Base-by-base conservation (phyloP, 2,329 filamentous ascomycete species). In the Fusarium protoensiforme region DNA sequence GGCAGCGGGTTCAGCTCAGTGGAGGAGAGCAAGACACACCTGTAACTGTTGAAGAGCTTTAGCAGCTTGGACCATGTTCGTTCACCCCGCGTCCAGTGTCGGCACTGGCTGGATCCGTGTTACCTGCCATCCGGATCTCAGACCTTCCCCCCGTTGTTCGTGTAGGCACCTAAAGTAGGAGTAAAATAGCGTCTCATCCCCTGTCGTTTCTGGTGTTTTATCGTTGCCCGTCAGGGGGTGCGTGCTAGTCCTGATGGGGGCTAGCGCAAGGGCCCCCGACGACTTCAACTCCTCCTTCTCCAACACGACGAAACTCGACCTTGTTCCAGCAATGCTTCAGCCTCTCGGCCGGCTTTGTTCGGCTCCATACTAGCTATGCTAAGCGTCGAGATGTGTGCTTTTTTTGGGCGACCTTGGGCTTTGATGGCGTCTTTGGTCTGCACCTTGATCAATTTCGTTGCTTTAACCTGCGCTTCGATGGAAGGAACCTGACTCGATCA, bases 261-360 rank as follows among this genome's bases (percentile, higher is more conserved):
- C 14, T 73, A 69, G 73, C 41, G 51, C 64, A 43, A 59, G 61
- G 39, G 48, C 60, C 61, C 61, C 63, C 35, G 48, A 65, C 64
- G 63, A 69, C 65, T 63, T 75, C 74, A 51, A 71, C 70, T 75
- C 74, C 78, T 69, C 67, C 75, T 62, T 65, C 69, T 75, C 67
- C 71, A 67, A 74, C 75, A 67, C 70, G 64, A 71, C 84, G 85
- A 87, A 87, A 87, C 85, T 78, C 72, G 72, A 77, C 79, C 78
- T 64, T 84, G 85, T 87, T 83, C 81, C 85, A 87, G 81, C 76
- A 81, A 75, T 86, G 85, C 85, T 81, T 86, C 85, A 86, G 80
- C 76, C 68, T 67, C 61, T 62, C 46, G 4, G 35, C 68, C 54
- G 56, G 68, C 51, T 48, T 35, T 46, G 20, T 31, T 56, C 48